Evolutionary conservation across 495 filamentous ascomycete species (phyloP).

Genomic region (Penicillium simplicissimum): DNA sequence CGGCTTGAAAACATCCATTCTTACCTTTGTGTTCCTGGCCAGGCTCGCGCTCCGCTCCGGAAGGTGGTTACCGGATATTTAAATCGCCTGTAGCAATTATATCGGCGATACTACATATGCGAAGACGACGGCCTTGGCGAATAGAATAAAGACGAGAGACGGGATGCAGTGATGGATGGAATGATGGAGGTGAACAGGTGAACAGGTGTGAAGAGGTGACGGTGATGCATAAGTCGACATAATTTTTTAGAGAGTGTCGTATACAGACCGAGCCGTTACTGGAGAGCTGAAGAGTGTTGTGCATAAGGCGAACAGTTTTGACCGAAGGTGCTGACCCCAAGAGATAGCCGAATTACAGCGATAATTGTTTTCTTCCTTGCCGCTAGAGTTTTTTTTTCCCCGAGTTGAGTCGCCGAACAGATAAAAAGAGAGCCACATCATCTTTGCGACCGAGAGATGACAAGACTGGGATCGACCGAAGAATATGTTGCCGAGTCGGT

Average conservation of each 20-base stretch:
- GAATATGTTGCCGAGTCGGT: slow-evolving; percentile 37
- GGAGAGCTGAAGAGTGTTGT: slow-evolving; percentile 39
- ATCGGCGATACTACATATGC: slow-evolving; percentile 43
- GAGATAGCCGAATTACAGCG: slow-evolving; percentile 56
- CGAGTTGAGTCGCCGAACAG: slow-evolving; percentile 43
- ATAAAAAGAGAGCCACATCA: slow-evolving; percentile 46
- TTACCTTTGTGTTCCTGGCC: slow-evolving; percentile 10
- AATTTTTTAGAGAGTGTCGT: slow-evolving; percentile 33
- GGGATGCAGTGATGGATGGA: not conserved
- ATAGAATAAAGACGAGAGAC: not conserved
- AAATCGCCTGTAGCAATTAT: slow-evolving; percentile 15
- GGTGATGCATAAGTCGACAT: slow-evolving; percentile 23
- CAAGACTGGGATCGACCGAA: slow-evolving; percentile 23
- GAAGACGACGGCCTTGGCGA: slow-evolving; percentile 40
- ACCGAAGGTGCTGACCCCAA: slow-evolving; percentile 48
- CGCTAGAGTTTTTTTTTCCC: slow-evolving; percentile 40
- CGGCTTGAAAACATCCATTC: slow-evolving; percentile 4
- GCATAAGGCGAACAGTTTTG: slow-evolving; percentile 46
- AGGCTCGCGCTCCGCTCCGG: not conserved
- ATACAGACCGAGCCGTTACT: slow-evolving; percentile 54
- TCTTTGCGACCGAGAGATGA: slow-evolving; percentile 42
- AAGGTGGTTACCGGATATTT: slow-evolving; percentile 10
- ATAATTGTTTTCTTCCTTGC: slow-evolving; percentile 48
- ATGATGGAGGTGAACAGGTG: slow-evolving; percentile 7
- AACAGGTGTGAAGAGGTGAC: slow-evolving; percentile 30